phyloP scores from a whole-genome alignment of 768 basidiomycete species.

The Agaricus sinodeliciosus region DNA sequence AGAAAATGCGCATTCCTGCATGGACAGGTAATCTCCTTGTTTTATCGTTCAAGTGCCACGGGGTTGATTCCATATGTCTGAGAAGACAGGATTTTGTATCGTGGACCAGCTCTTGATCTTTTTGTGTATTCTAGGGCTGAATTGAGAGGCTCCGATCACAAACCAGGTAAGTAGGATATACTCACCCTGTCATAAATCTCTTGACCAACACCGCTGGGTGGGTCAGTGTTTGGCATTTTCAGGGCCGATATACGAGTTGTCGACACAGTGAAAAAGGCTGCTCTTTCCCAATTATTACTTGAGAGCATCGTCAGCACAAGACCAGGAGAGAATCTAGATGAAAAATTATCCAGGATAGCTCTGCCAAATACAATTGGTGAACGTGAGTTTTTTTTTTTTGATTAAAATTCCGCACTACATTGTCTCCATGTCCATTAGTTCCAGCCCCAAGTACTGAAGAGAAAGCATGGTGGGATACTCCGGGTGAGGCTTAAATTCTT shows the following conservation, averaged over 20 bases:
- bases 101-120: constrained; percentile 65
- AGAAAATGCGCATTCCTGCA: constrained; percentile 93
- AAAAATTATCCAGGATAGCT: constrained; percentile 57
- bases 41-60: background rate
- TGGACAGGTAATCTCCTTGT: constrained; percentile 71
- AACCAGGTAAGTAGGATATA: constrained; percentile 55
- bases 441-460: constrained; percentile 84
- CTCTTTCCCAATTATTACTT: constrained; percentile 61
- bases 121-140: constrained; percentile 80
- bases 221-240: constrained; percentile 78
- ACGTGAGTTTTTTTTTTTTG: constrained; percentile 26
- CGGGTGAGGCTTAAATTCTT: constrained; percentile 36
- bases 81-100: constrained; percentile 87
- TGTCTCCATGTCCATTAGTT: constrained; percentile 36
- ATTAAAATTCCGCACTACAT: background rate
- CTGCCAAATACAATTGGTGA: constrained; percentile 39
- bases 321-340: constrained; percentile 63
- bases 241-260: constrained; percentile 71
- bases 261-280: constrained; percentile 67
- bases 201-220: background rate
- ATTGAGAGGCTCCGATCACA: constrained; percentile 89
- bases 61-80: background rate
- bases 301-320: constrained; percentile 55
- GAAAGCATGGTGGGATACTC: constrained; percentile 70
- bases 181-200: background rate